Base-by-base conservation (phyloP, 225 moss, liverwort and hornwort species). In the Lunularia cruciata region DNA sequence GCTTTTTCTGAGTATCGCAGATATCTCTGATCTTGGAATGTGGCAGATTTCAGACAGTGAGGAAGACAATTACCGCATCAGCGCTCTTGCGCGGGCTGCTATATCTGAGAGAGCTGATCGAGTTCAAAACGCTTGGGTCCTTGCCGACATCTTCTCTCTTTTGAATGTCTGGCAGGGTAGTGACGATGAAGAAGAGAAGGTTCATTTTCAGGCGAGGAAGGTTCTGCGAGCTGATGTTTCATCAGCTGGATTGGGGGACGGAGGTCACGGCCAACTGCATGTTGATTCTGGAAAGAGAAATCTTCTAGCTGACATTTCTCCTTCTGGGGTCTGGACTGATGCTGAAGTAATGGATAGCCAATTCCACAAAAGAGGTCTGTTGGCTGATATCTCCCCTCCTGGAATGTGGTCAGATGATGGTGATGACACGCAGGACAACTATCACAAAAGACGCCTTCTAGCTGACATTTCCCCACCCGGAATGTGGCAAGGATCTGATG, bases 351-450 rank as follows among this genome's bases (percentile, higher is more conserved):
- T 11, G 16, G 33, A 51, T 3, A 68, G 22, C 35, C 45, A 18
- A 0, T 32, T 47, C 46, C 65, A 65, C 5, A 67, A 67, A 35
- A 57, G 69, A 56, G 34, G 56, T 23, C 38, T 69, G 16, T 19
- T 56, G 4, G 56, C 69, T 0, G 69, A 69, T 8, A 57, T 69
- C 32, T 69, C 69, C 40, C 69, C 69, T 57, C 69, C 69, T 30
- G 69, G 69, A 13, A 56, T 69, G 69, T 69, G 69, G 69, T 33
- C 45, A n/a, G 69, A 69, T 31, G 69, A 69, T 43, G 37, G 69
- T 42, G 56, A 47, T 43, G 55, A 69, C 38, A 7, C 33, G 69
- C 54, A 55, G 26, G 36, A 57, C 47, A 69, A 20, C 3, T 39
- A 40, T 57, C 69, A 55, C 38, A 69, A 69, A 57, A 54, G 69